Conservation (phyloP, 805 yeast species). For the Saccharomycopsis javanensis region DNA sequence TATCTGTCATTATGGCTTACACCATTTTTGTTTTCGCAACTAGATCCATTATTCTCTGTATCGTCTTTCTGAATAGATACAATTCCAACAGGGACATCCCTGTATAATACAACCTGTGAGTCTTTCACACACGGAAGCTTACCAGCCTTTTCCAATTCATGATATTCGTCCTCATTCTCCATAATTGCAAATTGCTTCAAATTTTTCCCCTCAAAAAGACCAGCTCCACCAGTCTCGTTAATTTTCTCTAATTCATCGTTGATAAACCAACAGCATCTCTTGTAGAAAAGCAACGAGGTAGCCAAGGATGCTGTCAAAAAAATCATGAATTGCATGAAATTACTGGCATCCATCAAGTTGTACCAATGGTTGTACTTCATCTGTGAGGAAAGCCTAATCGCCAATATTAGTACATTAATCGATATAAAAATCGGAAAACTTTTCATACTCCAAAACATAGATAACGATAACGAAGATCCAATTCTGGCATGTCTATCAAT, state of each 20-base stretch:
- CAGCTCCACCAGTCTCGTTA: conserved; percentile 27
- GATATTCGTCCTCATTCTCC: conserved; percentile 19
- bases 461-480: conserved; percentile 38
- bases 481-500: conserved; percentile 47
- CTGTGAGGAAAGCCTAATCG: background rate
- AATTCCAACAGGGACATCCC: conserved; percentile 65
- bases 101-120: conserved; percentile 42
- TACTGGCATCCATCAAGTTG: conserved; percentile 21
- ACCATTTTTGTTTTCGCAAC: no score
- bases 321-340: conserved; percentile 27
- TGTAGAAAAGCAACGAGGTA: conserved; percentile 32
- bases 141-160: conserved; percentile 23
- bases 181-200: conserved; percentile 32
- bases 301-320: conserved; percentile 33
- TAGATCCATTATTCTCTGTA: no score
- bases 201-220: conserved; percentile 39
- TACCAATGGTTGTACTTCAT: conserved; percentile 5
- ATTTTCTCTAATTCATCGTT: conserved; percentile 30
- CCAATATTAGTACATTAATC: conserved; percentile 7
- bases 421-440: conserved; percentile 25
- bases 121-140: conserved; percentile 26
- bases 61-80: conserved; percentile 38
- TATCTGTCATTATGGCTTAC: conserved; percentile 13
- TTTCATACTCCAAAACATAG: conserved; percentile 38
- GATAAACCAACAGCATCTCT: conserved; percentile 36